These are phyloP conservation scores for Mrakia gelida DNA, from an alignment of 768 basidiomycete genomes.

Conservation along the genomic window DNA sequence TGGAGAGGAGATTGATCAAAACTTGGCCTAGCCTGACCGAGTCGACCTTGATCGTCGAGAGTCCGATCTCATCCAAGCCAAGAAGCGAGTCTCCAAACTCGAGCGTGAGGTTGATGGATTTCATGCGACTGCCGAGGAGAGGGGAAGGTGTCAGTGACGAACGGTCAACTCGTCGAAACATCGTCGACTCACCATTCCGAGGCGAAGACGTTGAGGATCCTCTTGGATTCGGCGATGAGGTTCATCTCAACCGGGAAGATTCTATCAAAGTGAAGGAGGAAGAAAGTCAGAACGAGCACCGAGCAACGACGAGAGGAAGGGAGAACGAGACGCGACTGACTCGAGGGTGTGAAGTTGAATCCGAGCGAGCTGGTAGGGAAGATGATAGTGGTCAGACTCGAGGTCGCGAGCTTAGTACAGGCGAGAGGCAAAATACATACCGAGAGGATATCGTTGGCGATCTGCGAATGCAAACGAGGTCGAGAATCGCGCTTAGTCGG, in stretches of 20 bases:
- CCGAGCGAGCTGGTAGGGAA: conserved; percentile 14
- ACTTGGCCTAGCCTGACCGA: conserved; percentile 22
- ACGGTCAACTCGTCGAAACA: background rate
- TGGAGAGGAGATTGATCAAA: conserved; percentile 44
- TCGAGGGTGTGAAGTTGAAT: conserved; percentile 29
- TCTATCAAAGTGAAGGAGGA: background rate
- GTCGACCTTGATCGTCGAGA: conserved; percentile 30
- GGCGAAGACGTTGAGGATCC: conserved; percentile 45
- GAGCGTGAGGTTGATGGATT: conserved; percentile 43
- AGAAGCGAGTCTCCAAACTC: conserved; percentile 42
- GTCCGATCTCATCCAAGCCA: conserved; percentile 40
- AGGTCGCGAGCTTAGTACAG: no score
- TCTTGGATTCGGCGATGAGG: conserved; percentile 40
- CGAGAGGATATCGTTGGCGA: conserved; percentile 48
- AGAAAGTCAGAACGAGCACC: background rate
- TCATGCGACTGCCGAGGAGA: conserved; percentile 35
- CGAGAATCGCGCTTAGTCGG: background rate
- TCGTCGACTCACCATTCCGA: conserved; percentile 41
- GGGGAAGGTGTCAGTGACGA: background rate
- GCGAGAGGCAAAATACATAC: background rate
- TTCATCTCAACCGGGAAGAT: conserved; percentile 42
- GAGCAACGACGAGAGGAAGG: background rate
- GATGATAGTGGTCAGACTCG: conserved; percentile 36
- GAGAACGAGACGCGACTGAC: conserved; percentile 22
- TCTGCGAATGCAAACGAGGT: conserved; percentile 21